Conservation (phyloP, 352 stramenopile genomes). For the Pythium apleroticum region DNA sequence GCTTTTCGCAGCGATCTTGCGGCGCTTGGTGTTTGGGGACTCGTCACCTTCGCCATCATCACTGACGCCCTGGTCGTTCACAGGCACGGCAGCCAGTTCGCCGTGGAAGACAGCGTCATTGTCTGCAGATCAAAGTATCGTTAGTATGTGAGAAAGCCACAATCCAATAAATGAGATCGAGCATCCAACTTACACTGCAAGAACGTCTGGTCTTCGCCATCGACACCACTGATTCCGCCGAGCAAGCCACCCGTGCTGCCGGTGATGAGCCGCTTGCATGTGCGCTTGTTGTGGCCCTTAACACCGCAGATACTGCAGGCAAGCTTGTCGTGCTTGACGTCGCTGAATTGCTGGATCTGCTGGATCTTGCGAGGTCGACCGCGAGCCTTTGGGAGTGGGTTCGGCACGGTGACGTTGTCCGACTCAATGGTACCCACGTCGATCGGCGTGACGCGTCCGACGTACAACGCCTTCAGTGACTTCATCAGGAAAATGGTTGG, state of each 20-base stretch:
- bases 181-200: constrained; percentile 21
- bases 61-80: constrained; percentile 5
- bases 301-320: constrained; percentile 77
- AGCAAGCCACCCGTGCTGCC: constrained; percentile 18
- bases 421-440: constrained; percentile 68
- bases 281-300: constrained; percentile 85
- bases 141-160: background rate
- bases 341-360: constrained; percentile 75
- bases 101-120: constrained; percentile 25
- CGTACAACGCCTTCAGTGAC: constrained; percentile 72
- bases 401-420: constrained; percentile 57
- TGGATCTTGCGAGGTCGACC: constrained; percentile 75
- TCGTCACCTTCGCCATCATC: constrained; percentile 7
- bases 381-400: constrained; percentile 53
- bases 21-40: constrained; percentile 22
- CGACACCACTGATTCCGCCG: constrained; percentile 13
- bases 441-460: constrained; percentile 73
- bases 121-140: constrained; percentile 8
- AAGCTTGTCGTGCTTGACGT: constrained; percentile 71
- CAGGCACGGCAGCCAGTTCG: constrained; percentile 12
- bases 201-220: constrained; percentile 23
- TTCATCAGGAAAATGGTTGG: constrained; percentile 81
- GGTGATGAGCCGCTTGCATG: constrained; percentile 54
- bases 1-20: constrained; percentile 12
- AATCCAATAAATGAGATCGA: background rate